Conservation (phyloP, 148 eudicot species). For the Rhododendron vialii region DNA sequence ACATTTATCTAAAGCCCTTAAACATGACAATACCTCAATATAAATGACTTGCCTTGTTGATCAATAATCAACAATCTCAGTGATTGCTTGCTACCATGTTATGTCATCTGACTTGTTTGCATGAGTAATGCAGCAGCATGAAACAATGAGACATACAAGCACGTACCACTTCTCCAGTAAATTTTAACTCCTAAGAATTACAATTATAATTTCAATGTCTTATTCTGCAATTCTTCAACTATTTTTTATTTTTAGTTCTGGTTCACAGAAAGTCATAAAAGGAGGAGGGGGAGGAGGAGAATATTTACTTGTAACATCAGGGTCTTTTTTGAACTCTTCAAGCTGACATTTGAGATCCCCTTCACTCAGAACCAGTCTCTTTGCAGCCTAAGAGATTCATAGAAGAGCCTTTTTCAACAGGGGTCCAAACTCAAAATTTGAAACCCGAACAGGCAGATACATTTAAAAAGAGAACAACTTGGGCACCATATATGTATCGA, state of each 20-base stretch:
- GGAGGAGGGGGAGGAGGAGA: constrained; percentile 11
- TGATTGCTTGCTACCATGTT: neutral
- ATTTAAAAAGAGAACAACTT: neutral
- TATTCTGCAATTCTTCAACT: neutral
- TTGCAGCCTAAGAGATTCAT: constrained; percentile 65
- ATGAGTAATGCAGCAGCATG: neutral
- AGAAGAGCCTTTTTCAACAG: constrained; percentile 2
- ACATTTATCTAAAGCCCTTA: neutral
- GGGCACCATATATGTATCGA: neutral
- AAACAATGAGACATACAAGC: neutral
- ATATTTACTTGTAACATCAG: constrained; percentile 58
- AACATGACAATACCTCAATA: neutral
- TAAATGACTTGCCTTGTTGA: neutral
- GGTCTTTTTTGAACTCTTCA: constrained; percentile 68
- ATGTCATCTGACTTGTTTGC: neutral
- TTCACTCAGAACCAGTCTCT: constrained; percentile 63
- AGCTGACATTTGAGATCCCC: constrained; percentile 78
- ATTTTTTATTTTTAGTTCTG: neutral
- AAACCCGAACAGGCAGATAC: neutral
- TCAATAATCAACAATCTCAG: neutral
- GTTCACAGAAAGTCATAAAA: neutral
- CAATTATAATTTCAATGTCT: neutral
- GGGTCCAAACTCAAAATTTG: neutral
- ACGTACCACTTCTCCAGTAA: neutral
- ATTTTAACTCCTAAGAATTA: neutral